These are phyloP conservation scores for Plasmodium adleri DNA, from an alignment of 169 alveolate species.

Conservation along the genomic window DNA sequence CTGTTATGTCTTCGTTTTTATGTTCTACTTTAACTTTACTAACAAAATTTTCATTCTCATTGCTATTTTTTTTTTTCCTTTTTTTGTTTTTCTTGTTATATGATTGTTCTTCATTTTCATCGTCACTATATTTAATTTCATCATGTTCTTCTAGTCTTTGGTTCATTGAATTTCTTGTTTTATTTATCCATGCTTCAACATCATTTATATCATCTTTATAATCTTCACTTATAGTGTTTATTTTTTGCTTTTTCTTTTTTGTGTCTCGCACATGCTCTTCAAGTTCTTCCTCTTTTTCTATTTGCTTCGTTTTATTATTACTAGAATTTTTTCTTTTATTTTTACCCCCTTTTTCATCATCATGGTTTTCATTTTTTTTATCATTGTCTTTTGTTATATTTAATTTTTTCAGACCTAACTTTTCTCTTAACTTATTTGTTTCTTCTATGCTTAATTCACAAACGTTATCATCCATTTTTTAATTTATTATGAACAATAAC, in stretches of 20 bases:
- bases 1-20: slow-evolving; percentile 55
- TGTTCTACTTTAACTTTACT: slow-evolving; percentile 55
- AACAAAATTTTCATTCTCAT: slow-evolving; percentile 1
- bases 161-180: slow-evolving; percentile 61
- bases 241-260: not conserved
- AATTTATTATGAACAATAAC: not conserved
- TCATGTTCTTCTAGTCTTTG: slow-evolving; percentile 20
- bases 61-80: slow-evolving; percentile 23
- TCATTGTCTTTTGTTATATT: slow-evolving; percentile 15
- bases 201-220: slow-evolving; percentile 59
- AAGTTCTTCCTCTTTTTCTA: not conserved
- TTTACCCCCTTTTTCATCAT: not conserved
- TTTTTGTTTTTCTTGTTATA: not conserved
- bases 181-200: slow-evolving; percentile 51
- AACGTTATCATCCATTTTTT: slow-evolving; percentile 45
- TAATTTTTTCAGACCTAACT: slow-evolving; percentile 66
- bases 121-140: slow-evolving; percentile 54
- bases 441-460: slow-evolving; percentile 63
- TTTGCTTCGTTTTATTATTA: not conserved
- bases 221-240: slow-evolving; percentile 38
- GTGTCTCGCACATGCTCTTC: not conserved
- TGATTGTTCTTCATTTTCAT: slow-evolving; percentile 32
- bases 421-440: slow-evolving; percentile 69
- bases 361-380: not conserved
- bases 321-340: not conserved